These are phyloP conservation scores for Trypanosoma rangeli DNA, from an alignment of 208 protist species.

Conservation along the genomic window DNA sequence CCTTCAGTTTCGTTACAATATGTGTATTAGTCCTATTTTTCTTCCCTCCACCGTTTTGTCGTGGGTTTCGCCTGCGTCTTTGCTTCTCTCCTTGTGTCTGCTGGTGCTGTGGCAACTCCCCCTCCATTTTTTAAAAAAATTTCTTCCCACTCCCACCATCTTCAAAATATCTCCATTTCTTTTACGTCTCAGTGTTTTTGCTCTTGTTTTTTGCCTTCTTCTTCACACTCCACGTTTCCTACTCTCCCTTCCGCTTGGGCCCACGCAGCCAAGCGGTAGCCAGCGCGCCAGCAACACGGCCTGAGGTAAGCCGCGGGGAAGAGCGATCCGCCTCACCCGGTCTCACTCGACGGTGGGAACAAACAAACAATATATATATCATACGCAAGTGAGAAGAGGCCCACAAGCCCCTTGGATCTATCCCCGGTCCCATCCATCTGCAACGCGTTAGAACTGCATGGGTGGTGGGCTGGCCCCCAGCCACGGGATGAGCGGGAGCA, in stretches of 20 bases:
- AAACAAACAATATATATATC: neutral
- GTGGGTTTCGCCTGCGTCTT: neutral
- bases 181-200: neutral
- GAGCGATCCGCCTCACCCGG: neutral
- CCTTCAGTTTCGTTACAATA: neutral
- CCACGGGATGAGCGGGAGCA: constrained; percentile 75
- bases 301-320: neutral
- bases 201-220: constrained; percentile 1
- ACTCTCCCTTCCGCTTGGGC: neutral
- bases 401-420: neutral
- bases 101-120: neutral
- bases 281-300: neutral
- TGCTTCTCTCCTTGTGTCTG: constrained; percentile 26
- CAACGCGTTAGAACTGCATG: constrained; percentile 25
- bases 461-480: constrained; percentile 32
- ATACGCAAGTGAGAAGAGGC: neutral
- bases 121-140: constrained; percentile 11
- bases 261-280: neutral
- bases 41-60: neutral
- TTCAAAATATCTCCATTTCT: constrained; percentile 2
- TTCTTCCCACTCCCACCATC: constrained; percentile 4
- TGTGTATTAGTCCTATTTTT: neutral
- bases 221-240: neutral
- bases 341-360: neutral
- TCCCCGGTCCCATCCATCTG: neutral